These are phyloP conservation scores for Phaeosphaeriaceae sp. DNA, from an alignment of 2,329 filamentous ascomycete genomes.

Conservation along the genomic window DNA sequence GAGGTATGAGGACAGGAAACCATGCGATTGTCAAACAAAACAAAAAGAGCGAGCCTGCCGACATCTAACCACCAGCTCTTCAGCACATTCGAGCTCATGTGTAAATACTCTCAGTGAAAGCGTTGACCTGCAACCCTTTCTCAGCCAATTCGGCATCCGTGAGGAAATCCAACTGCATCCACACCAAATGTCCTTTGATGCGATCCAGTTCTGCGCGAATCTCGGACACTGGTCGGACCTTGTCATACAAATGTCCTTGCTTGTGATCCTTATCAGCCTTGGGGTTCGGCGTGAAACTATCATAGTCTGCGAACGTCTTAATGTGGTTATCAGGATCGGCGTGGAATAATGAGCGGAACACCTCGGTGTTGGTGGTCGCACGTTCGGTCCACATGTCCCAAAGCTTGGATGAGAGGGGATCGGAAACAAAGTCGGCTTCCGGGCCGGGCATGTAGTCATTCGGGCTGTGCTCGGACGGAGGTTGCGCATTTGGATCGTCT, in stretches of 20 bases:
- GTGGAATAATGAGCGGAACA: constrained; percentile 84
- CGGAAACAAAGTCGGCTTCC: constrained; percentile 66
- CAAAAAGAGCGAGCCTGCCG: not conserved
- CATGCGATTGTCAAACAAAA: not conserved
- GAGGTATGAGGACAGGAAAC: not conserved
- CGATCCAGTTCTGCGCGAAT: constrained; percentile 78
- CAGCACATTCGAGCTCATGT: constrained; percentile 51
- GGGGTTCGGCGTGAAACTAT: constrained; percentile 68
- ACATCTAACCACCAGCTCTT: not conserved
- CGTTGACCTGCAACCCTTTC: constrained; percentile 83
- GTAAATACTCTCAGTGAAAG: constrained; percentile 86
- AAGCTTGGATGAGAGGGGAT: constrained; percentile 66
- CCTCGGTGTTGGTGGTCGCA: constrained; percentile 74
- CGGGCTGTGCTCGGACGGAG: constrained; percentile 70
- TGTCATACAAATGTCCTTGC: constrained; percentile 86
- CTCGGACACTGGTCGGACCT: constrained; percentile 68
- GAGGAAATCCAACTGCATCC: constrained; percentile 93
- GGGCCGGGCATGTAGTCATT: constrained; percentile 80
- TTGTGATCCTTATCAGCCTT: constrained; percentile 70
- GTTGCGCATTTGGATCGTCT: constrained; percentile 77
- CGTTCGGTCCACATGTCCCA: constrained; percentile 72
- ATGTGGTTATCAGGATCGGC: constrained; percentile 90
- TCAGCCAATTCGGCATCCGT: constrained; percentile 89
- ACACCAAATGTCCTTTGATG: constrained; percentile 88
- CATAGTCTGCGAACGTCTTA: constrained; percentile 89